A percentile compares a stretch with the other conserved stretches of the same genome.
Conservation (phyloP, 306 rosid genomes). For the Malus asiatica region DNA sequence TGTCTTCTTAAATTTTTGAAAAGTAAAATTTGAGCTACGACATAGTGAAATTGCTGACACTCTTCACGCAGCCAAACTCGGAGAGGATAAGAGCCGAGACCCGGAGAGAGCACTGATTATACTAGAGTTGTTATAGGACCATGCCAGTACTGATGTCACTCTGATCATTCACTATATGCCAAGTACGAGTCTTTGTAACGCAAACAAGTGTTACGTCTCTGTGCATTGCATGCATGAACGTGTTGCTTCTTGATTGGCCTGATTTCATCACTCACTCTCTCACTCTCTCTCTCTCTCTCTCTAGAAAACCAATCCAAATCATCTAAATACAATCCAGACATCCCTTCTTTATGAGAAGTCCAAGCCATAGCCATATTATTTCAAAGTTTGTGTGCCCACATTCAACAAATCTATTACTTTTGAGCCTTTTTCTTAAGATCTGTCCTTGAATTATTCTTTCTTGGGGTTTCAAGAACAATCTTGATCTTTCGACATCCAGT, state of each 20-base stretch:
- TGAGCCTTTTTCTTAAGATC: background rate
- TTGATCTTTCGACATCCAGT: background rate
- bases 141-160: too few relatives aligned
- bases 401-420: background rate
- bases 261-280: background rate
- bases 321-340: background rate
- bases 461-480: background rate
- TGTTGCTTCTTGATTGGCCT: background rate
- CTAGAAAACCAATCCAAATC: background rate
- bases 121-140: background rate
- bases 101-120: too few relatives aligned
- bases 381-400: background rate
- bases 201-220: slow-evolving; percentile 11
- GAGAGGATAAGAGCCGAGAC: too few relatives aligned
- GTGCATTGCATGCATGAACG: slow-evolving; percentile 16
- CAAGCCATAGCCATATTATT: background rate
- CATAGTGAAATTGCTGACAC: too few relatives aligned
- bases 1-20: too few relatives aligned
- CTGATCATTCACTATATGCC: background rate
- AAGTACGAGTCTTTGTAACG: background rate
- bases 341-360: background rate
- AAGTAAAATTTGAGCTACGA: too few relatives aligned
- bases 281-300: background rate
- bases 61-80: too few relatives aligned
- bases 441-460: background rate